Conservation (phyloP, 2,329 filamentous ascomycete species). For the Fusarium nematophilum region DNA sequence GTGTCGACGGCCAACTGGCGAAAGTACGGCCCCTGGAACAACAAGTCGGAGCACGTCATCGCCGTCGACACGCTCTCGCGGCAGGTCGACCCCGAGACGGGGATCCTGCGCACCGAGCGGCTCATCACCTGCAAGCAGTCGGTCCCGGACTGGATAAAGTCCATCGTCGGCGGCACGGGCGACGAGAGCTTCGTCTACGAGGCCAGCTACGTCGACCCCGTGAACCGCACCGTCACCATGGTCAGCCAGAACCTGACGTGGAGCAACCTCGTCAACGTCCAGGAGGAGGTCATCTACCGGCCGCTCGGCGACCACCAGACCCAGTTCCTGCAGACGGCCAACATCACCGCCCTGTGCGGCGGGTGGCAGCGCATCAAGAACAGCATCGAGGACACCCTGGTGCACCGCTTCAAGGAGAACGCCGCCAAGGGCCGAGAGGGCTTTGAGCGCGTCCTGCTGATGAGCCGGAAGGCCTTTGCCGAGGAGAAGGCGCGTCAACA, state of each 20-base stretch:
- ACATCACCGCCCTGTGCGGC: constrained; percentile 93
- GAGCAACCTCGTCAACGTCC: constrained; percentile 88
- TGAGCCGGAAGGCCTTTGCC: constrained; percentile 90
- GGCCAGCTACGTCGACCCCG: constrained; percentile 92
- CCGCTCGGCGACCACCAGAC: constrained; percentile 72
- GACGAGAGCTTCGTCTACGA: constrained; percentile 93
- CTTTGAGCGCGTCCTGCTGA: constrained; percentile 93
- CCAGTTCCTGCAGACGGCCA: constrained; percentile 87
- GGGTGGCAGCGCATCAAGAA: constrained; percentile 98
- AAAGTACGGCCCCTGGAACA: constrained; percentile 99
- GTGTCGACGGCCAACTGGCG: constrained; percentile 98
- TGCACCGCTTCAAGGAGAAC: constrained; percentile 92
- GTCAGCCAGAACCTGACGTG: constrained; percentile 95
- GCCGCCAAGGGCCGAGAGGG: constrained; percentile 90
- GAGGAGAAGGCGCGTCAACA: constrained; percentile 78
- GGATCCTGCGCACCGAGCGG: constrained; percentile 71
- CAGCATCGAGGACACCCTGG: constrained; percentile 91
- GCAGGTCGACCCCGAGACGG: constrained; percentile 64
- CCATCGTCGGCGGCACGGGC: constrained; percentile 77
- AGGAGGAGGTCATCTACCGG: constrained; percentile 91
- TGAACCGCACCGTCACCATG: constrained; percentile 90
- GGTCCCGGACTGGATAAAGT: constrained; percentile 82
- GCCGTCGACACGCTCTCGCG: constrained; percentile 93
- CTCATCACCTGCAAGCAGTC: constrained; percentile 71
- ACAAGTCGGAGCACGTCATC: constrained; percentile 96